Evolutionary conservation across 2,329 filamentous ascomycete genomes (phyloP).

Genomic region (Akanthomyces uredinophilus): DNA sequence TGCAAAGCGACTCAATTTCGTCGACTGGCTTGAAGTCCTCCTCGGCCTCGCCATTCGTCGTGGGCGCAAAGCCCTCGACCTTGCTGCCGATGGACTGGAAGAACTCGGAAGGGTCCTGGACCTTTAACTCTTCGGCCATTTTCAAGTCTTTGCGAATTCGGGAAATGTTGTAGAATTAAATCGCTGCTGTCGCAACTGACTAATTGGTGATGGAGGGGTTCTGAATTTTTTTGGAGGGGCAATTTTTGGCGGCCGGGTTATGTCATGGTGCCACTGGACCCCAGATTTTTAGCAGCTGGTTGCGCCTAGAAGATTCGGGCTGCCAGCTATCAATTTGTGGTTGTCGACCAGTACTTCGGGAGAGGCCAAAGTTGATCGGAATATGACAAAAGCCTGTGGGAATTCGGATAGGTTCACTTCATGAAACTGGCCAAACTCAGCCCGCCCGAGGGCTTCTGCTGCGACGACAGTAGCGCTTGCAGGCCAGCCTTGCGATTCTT

Average conservation of each 20-base stretch:
- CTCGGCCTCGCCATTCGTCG: conserved; percentile 30
- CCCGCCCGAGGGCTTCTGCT: conserved; percentile 38
- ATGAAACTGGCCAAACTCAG: conserved; percentile 54
- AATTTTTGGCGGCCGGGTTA: conserved; percentile 16
- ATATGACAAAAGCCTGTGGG: no score
- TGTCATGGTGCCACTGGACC: conserved; percentile 13
- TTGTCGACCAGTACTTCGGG: no score
- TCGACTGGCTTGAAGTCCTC: conserved; percentile 53
- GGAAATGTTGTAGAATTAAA: neutral
- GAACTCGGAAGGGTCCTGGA: conserved; percentile 44
- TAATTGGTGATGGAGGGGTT: conserved; percentile 12
- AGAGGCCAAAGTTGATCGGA: neutral
- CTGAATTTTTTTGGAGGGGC: conserved; percentile 23
- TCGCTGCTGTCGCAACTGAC: conserved; percentile 14
- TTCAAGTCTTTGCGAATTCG: conserved; percentile 7
- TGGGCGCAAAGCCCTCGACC: conserved; percentile 46
- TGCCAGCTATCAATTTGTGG: no score
- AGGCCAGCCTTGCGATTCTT: conserved; percentile 61
- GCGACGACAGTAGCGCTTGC: conserved; percentile 56
- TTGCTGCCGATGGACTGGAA: conserved; percentile 61
- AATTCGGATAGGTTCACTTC: conserved; percentile 22
- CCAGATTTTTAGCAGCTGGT: conserved; percentile 7
- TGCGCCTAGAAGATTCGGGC: conserved; percentile 12
- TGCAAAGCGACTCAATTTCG: conserved; percentile 74
- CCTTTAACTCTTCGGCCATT: conserved; percentile 40